phyloP scores from a whole-genome alignment of 2,329 filamentous ascomycete species.

The Sarocladium brachiariae region DNA sequence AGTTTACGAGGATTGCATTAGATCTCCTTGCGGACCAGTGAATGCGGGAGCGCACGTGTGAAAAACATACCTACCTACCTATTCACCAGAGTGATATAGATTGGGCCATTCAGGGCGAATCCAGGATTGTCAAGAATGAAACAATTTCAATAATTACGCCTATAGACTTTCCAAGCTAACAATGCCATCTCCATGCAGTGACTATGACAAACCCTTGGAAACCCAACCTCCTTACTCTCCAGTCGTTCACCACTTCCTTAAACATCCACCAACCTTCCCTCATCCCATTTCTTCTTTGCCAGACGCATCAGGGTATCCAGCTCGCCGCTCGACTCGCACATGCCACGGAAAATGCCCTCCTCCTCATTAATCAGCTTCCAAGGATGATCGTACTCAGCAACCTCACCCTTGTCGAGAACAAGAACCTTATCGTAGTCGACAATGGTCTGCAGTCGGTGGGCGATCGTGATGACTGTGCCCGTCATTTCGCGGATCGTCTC shows the following conservation, averaged over 20 bases:
- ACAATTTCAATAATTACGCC: conserved; percentile 2
- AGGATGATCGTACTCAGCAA: conserved; percentile 88
- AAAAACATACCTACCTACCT: no score
- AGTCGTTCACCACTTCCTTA: conserved; percentile 15
- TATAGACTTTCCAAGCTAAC: background rate
- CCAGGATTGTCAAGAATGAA: no score
- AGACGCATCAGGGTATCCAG: conserved; percentile 42
- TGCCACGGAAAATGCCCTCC: conserved; percentile 54
- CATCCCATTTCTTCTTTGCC: conserved; percentile 48
- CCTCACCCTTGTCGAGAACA: conserved; percentile 80
- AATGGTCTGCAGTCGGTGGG: conserved; percentile 91
- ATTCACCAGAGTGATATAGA: no score
- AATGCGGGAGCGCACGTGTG: no score
- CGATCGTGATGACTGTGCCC: conserved; percentile 93
- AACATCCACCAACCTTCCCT: conserved; percentile 29
- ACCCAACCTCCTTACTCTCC: background rate
- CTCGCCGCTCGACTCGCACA: conserved; percentile 61
- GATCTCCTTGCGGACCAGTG: conserved; percentile 2
- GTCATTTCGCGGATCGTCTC: conserved; percentile 90
- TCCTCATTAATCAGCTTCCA: conserved; percentile 70
- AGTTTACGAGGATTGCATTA: conserved; percentile 23
- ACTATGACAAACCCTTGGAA: background rate
- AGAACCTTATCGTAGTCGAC: conserved; percentile 98
- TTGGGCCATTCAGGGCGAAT: no score
- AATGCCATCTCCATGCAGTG: background rate